These are phyloP conservation scores for Brassica juncea DNA, from an alignment of 345 rosid genomes.

Conservation along the genomic window DNA sequence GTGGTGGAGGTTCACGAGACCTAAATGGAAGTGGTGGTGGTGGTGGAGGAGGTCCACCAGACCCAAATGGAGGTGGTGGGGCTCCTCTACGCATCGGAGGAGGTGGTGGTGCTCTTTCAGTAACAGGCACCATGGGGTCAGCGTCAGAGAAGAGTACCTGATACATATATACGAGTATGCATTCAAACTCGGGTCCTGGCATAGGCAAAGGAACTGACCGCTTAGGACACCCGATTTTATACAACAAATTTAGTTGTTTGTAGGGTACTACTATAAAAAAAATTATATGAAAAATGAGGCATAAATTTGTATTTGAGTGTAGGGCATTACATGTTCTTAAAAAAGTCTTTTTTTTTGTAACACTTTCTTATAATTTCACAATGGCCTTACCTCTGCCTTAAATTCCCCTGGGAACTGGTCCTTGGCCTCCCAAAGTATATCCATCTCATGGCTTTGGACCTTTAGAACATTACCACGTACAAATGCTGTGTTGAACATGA, in stretches of 20 bases:
- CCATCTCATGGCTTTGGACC: conserved; percentile 76
- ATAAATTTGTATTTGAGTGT: no score
- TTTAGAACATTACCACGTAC: conserved; percentile 72
- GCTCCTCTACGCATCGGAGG: no score
- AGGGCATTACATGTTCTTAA: no score
- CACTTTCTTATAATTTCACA: background rate
- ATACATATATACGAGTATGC: conserved; percentile 45
- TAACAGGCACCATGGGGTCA: background rate
- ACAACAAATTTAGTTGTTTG: no score
- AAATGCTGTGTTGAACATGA: conserved; percentile 92
- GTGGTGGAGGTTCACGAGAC: conserved; percentile 39
- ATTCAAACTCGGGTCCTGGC: conserved; percentile 48
- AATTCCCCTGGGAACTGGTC: conserved; percentile 75
- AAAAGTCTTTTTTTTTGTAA: no score
- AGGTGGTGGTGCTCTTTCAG: background rate
- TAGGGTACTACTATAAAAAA: no score
- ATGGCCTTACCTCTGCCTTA: conserved; percentile 78
- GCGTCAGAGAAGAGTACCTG: background rate
- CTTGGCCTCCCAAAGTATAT: conserved; percentile 83
- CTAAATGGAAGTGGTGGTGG: conserved; percentile 36
- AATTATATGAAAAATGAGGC: no score
- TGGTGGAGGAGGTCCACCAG: background rate
- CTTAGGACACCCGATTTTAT: no score
- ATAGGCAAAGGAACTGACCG: no score
- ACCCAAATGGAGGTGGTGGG: conserved; percentile 13